These are phyloP conservation scores for Halenospora varia DNA, from an alignment of 495 filamentous ascomycete species.

Conservation along the genomic window DNA sequence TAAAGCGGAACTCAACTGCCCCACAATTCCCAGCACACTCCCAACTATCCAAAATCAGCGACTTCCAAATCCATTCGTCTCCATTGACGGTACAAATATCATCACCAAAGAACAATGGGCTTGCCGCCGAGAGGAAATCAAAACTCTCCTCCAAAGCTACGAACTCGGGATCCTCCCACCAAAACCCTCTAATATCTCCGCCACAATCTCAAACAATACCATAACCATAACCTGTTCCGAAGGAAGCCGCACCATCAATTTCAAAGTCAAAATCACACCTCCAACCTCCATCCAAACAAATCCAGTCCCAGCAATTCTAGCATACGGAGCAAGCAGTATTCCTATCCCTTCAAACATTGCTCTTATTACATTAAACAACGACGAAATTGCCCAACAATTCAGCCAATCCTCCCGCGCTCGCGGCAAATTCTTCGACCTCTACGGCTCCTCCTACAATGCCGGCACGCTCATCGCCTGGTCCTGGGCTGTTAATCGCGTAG, in stretches of 20 bases:
- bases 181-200: constrained; percentile 21
- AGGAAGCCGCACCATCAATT: constrained; percentile 40
- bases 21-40: too few relatives aligned
- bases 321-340: constrained; percentile 34
- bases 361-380: constrained; percentile 37
- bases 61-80: constrained; percentile 53
- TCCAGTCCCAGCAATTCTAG: constrained; percentile 44
- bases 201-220: background rate
- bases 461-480: constrained; percentile 43
- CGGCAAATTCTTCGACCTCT: constrained; percentile 44
- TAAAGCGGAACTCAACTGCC: too few relatives aligned
- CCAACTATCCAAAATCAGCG: too few relatives aligned
- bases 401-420: constrained; percentile 27
- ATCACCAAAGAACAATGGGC: constrained; percentile 43
- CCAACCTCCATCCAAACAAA: constrained; percentile 25
- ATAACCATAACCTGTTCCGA: constrained; percentile 25
- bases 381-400: constrained; percentile 35
- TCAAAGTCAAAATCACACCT: constrained; percentile 35
- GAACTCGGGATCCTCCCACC: constrained; percentile 48
- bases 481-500: constrained; percentile 45
- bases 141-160: constrained; percentile 46
- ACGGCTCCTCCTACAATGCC: constrained; percentile 34
- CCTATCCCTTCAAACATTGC: constrained; percentile 36
- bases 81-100: constrained; percentile 38
- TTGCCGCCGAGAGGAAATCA: constrained; percentile 48